phyloP scores from a whole-genome alignment of 1,139 yeast genomes.

The Kurtzmaniella quercitrusa region DNA sequence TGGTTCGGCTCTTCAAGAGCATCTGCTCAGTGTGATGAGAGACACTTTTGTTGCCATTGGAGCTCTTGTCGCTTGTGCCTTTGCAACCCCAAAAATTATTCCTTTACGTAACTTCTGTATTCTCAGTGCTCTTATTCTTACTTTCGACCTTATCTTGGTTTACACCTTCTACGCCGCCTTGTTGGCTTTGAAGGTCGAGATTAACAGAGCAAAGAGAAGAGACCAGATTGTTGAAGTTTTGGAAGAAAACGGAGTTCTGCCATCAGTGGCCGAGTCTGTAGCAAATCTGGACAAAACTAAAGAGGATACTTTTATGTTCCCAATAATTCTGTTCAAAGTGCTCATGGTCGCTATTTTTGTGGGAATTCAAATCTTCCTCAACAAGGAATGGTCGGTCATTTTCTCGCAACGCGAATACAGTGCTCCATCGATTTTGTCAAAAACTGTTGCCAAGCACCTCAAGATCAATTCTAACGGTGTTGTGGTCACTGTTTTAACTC shows the following conservation, averaged over 20 bases:
- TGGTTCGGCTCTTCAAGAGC: slow-evolving; percentile 59
- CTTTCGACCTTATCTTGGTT: slow-evolving; percentile 70
- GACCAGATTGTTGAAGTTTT: slow-evolving; percentile 75
- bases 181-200: slow-evolving; percentile 84
- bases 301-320: slow-evolving; percentile 8
- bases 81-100: slow-evolving; percentile 66
- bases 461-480: slow-evolving; percentile 46
- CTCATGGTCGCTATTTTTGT: slow-evolving; percentile 66
- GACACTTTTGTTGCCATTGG: slow-evolving; percentile 75
- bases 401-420: slow-evolving; percentile 20
- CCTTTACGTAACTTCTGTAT: slow-evolving; percentile 86
- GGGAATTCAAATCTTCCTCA: slow-evolving; percentile 70
- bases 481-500: slow-evolving; percentile 63
- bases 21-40: slow-evolving; percentile 68
- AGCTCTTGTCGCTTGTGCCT: slow-evolving; percentile 64
- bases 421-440: slow-evolving; percentile 27
- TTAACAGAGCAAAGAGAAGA: slow-evolving; percentile 82
- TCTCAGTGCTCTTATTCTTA: slow-evolving; percentile 67
- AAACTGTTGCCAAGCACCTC: slow-evolving; percentile 39
- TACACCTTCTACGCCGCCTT: slow-evolving; percentile 85
- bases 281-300: slow-evolving; percentile 27
- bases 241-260: slow-evolving; percentile 91
- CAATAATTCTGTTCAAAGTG: slow-evolving; percentile 61
- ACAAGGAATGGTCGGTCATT: slow-evolving; percentile 70
- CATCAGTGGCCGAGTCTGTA: slow-evolving; percentile 57